phyloP scores from a whole-genome alignment of 202 grass and related monocot species.

The Carex arenaria region DNA sequence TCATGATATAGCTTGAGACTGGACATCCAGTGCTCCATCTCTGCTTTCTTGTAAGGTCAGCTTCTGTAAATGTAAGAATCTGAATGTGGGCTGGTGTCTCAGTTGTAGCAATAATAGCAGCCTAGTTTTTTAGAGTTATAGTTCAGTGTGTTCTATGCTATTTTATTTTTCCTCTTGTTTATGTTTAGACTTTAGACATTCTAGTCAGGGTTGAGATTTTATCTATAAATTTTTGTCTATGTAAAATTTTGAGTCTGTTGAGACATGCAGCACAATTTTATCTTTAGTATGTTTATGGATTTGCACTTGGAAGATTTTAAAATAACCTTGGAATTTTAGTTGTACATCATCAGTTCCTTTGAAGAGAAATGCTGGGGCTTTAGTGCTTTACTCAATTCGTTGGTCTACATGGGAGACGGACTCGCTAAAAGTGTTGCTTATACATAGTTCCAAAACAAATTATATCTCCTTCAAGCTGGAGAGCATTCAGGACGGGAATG shows the following conservation, averaged over 20 bases:
- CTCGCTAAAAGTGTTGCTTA: not conserved
- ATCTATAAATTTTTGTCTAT: constrained; percentile 1
- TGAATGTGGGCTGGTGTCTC: not conserved
- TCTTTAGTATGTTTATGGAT: not conserved
- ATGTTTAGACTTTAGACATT: constrained; percentile 1
- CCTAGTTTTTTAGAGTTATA: not conserved
- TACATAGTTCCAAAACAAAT: not conserved
- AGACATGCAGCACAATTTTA: not conserved
- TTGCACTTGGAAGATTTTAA: not conserved
- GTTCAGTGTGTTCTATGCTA: not conserved
- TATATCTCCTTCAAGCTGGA: not conserved
- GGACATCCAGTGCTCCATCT: not conserved
- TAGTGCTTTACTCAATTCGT: too few species aligned
- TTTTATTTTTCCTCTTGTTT: not conserved
- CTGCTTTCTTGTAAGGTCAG: not conserved
- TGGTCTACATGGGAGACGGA: too few species aligned
- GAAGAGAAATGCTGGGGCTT: not conserved
- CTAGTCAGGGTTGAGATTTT: not conserved
- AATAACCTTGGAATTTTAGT: not conserved
- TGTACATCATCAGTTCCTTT: not conserved
- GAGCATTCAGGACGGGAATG: not conserved
- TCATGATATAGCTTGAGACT: constrained; percentile 28
- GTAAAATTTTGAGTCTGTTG: constrained; percentile 15
- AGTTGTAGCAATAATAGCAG: constrained; percentile 4
- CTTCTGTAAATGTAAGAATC: constrained; percentile 9